Percentiles rank a stretch among this genome's conserved stretches.
These are phyloP conservation scores for Thielaviopsis populi DNA, from an alignment of 2,329 filamentous ascomycete species.

Conservation along the genomic window DNA sequence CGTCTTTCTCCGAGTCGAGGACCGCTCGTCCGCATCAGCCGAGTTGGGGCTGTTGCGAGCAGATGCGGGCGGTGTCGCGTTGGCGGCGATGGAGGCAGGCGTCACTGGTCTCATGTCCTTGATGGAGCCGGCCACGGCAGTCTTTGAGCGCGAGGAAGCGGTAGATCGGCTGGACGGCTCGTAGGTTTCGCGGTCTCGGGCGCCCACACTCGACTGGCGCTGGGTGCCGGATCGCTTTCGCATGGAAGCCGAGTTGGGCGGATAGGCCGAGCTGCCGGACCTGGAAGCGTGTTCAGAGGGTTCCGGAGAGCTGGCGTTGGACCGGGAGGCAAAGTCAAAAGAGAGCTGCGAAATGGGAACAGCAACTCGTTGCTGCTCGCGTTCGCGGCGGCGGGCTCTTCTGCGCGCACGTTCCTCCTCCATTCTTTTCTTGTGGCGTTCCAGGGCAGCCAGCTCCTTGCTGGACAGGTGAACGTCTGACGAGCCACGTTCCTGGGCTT, in stretches of 20 bases:
- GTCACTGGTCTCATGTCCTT: slow-evolving; percentile 9
- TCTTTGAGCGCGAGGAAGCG: slow-evolving; percentile 11
- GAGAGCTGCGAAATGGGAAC: slow-evolving; percentile 37
- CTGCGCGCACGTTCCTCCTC: slow-evolving; percentile 30
- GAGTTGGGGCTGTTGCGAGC: slow-evolving; percentile 12
- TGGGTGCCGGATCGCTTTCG: slow-evolving; percentile 6
- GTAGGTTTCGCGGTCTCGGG: slow-evolving; percentile 11
- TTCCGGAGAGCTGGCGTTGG: slow-evolving; percentile 7
- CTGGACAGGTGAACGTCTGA: slow-evolving; percentile 65
- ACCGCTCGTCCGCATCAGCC: slow-evolving; percentile 7
- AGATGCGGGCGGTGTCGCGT: slow-evolving; percentile 7
- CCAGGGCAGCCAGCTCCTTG: slow-evolving; percentile 67
- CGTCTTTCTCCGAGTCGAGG: slow-evolving; percentile 6
- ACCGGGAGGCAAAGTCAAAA: slow-evolving; percentile 6
- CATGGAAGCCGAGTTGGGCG: slow-evolving; percentile 11
- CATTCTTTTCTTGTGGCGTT: slow-evolving; percentile 48
- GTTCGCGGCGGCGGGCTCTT: slow-evolving; percentile 20
- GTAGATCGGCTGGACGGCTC: slow-evolving; percentile 8
- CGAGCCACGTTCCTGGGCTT: slow-evolving; percentile 61
- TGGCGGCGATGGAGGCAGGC: slow-evolving; percentile 8
- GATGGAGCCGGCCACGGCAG: neutral
- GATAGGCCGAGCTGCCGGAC: slow-evolving; percentile 8
- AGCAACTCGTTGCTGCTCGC: slow-evolving; percentile 33
- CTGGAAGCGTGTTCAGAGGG: slow-evolving; percentile 7
- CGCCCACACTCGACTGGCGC: slow-evolving; percentile 14